phyloP scores from a whole-genome alignment of 352 stramenopile species.

The Phytophthora colocasiae region DNA sequence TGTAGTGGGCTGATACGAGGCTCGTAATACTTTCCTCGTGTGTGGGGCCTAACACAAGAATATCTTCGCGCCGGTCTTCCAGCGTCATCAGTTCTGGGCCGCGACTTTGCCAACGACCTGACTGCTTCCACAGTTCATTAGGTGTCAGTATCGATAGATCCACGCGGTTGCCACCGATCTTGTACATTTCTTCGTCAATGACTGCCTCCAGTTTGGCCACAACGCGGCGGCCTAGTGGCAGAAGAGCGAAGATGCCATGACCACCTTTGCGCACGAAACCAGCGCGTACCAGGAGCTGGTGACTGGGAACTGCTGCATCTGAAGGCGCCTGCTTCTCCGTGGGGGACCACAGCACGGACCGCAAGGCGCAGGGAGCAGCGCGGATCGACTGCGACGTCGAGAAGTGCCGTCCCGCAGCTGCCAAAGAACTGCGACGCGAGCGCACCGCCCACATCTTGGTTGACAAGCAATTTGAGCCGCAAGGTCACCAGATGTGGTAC shows the following conservation, averaged over 20 bases:
- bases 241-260: constrained; percentile 80
- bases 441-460: constrained; percentile 31
- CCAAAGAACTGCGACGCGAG: constrained; percentile 14
- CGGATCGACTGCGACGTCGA: constrained; percentile 25
- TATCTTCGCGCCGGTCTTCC: constrained; percentile 71
- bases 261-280: constrained; percentile 89
- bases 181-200: constrained; percentile 84
- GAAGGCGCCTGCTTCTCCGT: constrained; percentile 80
- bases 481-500: constrained; percentile 7
- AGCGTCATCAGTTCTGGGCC: constrained; percentile 87
- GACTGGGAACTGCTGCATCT: constrained; percentile 83
- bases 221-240: constrained; percentile 81
- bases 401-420: constrained; percentile 6
- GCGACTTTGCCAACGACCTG: constrained; percentile 83
- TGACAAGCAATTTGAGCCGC: constrained; percentile 16
- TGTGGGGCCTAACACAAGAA: constrained; percentile 78
- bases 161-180: constrained; percentile 85
- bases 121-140: constrained; percentile 82
- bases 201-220: constrained; percentile 80
- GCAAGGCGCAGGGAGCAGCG: constrained; percentile 37
- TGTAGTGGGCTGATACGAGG: constrained; percentile 76
- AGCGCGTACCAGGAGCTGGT: constrained; percentile 85
- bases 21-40: constrained; percentile 89
- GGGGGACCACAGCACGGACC: constrained; percentile 72
- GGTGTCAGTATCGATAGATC: constrained; percentile 82